These are phyloP conservation scores for Boechera divaricarpa DNA, from an alignment of 345 rosid species.

Conservation along the genomic window DNA sequence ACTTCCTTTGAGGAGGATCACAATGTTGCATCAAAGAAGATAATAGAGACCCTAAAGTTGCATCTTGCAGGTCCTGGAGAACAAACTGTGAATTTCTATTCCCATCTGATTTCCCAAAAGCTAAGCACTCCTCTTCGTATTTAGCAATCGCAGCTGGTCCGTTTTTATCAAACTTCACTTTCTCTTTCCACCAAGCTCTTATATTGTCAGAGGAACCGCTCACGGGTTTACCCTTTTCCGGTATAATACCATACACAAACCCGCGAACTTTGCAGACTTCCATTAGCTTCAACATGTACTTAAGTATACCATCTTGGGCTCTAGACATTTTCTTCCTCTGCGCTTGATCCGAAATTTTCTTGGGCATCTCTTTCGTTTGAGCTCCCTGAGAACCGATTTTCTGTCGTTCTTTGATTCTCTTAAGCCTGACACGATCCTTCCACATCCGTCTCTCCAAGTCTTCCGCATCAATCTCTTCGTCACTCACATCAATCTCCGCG, in stretches of 20 bases:
- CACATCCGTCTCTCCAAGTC: constrained; percentile 94
- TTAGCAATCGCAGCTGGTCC: constrained; percentile 96
- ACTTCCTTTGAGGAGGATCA: constrained; percentile 97
- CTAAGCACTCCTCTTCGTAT: constrained; percentile 84
- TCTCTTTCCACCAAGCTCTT: constrained; percentile 99
- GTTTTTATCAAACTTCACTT: constrained; percentile 97
- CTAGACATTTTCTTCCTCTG: constrained; percentile 99
- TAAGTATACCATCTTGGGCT: constrained; percentile 99
- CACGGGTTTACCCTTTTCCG: constrained; percentile 95
- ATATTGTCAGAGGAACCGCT: constrained; percentile 95
- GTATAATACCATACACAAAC: constrained; percentile 96
- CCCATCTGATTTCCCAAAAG: constrained; percentile 64
- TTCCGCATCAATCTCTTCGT: constrained; percentile 91
- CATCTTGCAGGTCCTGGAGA: constrained; percentile 96
- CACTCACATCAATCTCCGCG: constrained; percentile 96
- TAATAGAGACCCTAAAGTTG: constrained; percentile 91
- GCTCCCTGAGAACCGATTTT: constrained; percentile 69
- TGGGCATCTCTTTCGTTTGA: constrained; percentile 63
- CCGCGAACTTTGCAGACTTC: constrained; percentile 99
- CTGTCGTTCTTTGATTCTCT: constrained; percentile 79
- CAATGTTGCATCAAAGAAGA: constrained; percentile 99
- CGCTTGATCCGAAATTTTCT: constrained; percentile 91
- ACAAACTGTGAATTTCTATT: constrained; percentile 65
- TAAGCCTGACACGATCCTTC: constrained; percentile 90
- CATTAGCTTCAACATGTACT: constrained; percentile 98